Evolutionary conservation across 2,329 filamentous ascomycete genomes (phyloP), one percentile per base, ranked within the genome.

Genomic region (Huntiella abstrusa): DNA sequence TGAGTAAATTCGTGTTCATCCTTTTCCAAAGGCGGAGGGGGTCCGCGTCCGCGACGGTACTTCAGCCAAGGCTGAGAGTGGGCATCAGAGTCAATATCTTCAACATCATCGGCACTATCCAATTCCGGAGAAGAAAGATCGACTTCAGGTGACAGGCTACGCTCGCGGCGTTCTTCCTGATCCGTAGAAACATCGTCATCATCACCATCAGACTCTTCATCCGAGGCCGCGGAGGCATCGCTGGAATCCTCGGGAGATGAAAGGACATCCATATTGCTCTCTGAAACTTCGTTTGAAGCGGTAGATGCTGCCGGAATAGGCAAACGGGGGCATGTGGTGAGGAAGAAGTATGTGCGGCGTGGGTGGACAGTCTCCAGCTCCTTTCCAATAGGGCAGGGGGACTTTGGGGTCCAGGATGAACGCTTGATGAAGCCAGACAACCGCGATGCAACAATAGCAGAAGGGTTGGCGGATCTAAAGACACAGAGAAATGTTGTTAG

Each of bases 1-100:
- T 93, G 84, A 5, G 88, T 95, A 58, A 98, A 98, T 62, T 96
- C 91, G 57, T 82, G 83, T 67, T 96, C 88, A 55, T 96, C 88
- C 55, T 83, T 85, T 64, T 96, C 88, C 34, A 96, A 69, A 12
- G 86, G 85, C 44, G 88, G 87, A 52, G 84, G 91, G 17, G 81
- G 77, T n/a, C 80, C 81, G 50, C 83, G 77, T 50, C 60, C 55
- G 53, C 63, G 57, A 55, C 61, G 57, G 49, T 57, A 57, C 50
- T 57, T 61, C n/a, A 47, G 17, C 48, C 45, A 50, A 12, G 48
- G 35, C 48, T 54, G 58, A 41, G 69, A 64, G 19, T 79, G 77
- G 57, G 74, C 67, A 11, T 64, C 62, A 15, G 45, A 32, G 37
- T 67, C 55, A 54, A 77, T 73, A 46, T 80, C 71, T 43, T 78